Evolutionary conservation across 305 asterid genomes (phyloP), one percentile per base, ranked within the genome.

Genomic region (Striga hermonthica): DNA sequence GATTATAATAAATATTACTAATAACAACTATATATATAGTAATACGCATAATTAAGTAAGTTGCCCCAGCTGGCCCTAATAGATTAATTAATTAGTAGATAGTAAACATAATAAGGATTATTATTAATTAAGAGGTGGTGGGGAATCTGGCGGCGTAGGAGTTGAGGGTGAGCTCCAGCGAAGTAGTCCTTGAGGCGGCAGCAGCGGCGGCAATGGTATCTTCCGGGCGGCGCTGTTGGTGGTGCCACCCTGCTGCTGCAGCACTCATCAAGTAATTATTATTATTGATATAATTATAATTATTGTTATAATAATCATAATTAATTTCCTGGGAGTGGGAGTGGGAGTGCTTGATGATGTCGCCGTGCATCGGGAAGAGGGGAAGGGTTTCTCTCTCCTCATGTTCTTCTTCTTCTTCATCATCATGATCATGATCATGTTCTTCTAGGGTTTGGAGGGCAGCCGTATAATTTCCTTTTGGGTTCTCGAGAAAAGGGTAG

Each of bases 151-250:
- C n/a, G n/a, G n/a, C n/a, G 31, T 76, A 84, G 68, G 95, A 82
- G 83, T 85, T 87, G 68, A 91, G 98, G 47, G 76, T 87, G 48
- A 91, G 96, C 66, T 91, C 98, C 68, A 91, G 79, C 4, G 95
- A 87, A 71, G 95, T 83, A 71, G 95, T 83, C 79, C 87, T 75
- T 65, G 89, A 44, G 6, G 73, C 81, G 44, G 66, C 60, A 58
- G 69, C 76, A 38, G 76, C 1, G 6, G 73, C 81, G 44, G 66
- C 31, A 22, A 22, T 22, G 31, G 31, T 0, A 22, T 22, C 31
- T 22, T 22, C 31, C 31, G 31, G 31, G 31, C 31, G 31, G 31
- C 31, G 31, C 31, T 22, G 71, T 14, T 61, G 78, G 71, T 41
- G 75, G 72, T 64, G 64, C 31, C 31, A 22, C 31, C 31, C 31